Evolutionary conservation across 1,139 yeast genomes (phyloP), one percentile per base, ranked within the genome.

Genomic region (Taphrina betulina): DNA sequence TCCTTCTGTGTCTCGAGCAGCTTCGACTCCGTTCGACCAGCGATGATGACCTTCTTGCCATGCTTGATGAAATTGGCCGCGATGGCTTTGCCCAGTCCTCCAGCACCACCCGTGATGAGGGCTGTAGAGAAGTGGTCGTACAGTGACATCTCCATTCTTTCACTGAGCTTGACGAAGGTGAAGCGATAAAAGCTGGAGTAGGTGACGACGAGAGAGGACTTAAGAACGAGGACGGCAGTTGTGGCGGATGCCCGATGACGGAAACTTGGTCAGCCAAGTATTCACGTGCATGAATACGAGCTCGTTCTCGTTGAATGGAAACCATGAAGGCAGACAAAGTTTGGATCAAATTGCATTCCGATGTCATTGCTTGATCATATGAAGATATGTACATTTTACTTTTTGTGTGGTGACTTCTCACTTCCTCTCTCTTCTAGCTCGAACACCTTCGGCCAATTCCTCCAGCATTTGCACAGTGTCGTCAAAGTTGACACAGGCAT

Each of bases 401-500:
- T 26, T 12, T 26, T 26, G 10, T 26, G 10, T 7, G 12, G 12
- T 26, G 7, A 7, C 31, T 12, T 26, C 12, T 26, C 31, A 7
- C 7, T 26, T 26, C 31, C 31, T 5, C 20, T 36, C 14, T 16
- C 96, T 83, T 77, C 95, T 83, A 58, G 77, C 77, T 69, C 81
- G 80, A 34, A 90, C 92, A 58, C 95, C 94, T 58, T 79, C 79
- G 26, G 96, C 83, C 66, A 92, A 79, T 37, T 74, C 74, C 59
- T 78, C 77, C 66, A 92, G 77, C 53, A 87, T 92, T 14, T 73
- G 75, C 61, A 78, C 89, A 35, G 97, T 92, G 60, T 81, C 78
- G 44, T 85, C 90, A 86, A 95, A 87, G 64, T 86, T 80, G 62
- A 92, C 89, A 77, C 98, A 92, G 35, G 96, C 96, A 72, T 92